phyloP scores from a whole-genome alignment of 208 protist species.

The Endotrypanum monterogeii region DNA sequence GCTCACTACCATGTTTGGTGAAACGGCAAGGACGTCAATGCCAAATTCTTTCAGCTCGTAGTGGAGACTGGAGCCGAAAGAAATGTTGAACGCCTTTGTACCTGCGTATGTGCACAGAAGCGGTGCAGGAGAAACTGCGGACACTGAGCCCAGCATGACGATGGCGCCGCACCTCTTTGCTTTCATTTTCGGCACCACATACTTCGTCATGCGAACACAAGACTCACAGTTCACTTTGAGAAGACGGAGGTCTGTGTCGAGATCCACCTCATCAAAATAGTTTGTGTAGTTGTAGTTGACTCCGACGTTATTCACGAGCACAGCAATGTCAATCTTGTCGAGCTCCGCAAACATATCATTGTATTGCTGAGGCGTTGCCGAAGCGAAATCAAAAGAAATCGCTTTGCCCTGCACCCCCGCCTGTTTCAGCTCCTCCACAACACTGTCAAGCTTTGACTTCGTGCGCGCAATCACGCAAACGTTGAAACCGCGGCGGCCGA shows the following conservation, averaged over 20 bases:
- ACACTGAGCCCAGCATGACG: slow-evolving; percentile 73
- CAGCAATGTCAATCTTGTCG: slow-evolving; percentile 49
- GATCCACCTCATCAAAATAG: slow-evolving; percentile 85
- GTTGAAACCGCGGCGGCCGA: slow-evolving; percentile 91
- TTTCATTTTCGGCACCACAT: slow-evolving; percentile 77
- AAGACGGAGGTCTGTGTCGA: slow-evolving; percentile 64
- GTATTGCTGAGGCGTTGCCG: slow-evolving; percentile 60
- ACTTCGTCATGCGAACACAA: slow-evolving; percentile 85
- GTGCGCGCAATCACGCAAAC: slow-evolving; percentile 91
- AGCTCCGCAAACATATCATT: slow-evolving; percentile 56
- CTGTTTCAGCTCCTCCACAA: slow-evolving; percentile 69
- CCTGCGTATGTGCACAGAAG: slow-evolving; percentile 84
- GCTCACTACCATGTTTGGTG: slow-evolving; percentile 84
- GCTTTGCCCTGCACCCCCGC: slow-evolving; percentile 72
- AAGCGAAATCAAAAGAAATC: slow-evolving; percentile 87
- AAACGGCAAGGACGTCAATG: slow-evolving; percentile 70
- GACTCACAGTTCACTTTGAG: slow-evolving; percentile 91
- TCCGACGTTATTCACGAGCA: slow-evolving; percentile 94
- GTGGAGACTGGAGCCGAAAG: slow-evolving; percentile 58
- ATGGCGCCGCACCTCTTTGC: slow-evolving; percentile 70
- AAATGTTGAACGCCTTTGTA: slow-evolving; percentile 86
- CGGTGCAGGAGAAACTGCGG: slow-evolving; percentile 70
- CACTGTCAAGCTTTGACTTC: slow-evolving; percentile 82
- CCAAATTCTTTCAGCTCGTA: slow-evolving; percentile 68
- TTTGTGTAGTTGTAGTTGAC: slow-evolving; percentile 93